phyloP scores from a whole-genome alignment of 768 basidiomycete species.

The Neoboletus brunneissimus region DNA sequence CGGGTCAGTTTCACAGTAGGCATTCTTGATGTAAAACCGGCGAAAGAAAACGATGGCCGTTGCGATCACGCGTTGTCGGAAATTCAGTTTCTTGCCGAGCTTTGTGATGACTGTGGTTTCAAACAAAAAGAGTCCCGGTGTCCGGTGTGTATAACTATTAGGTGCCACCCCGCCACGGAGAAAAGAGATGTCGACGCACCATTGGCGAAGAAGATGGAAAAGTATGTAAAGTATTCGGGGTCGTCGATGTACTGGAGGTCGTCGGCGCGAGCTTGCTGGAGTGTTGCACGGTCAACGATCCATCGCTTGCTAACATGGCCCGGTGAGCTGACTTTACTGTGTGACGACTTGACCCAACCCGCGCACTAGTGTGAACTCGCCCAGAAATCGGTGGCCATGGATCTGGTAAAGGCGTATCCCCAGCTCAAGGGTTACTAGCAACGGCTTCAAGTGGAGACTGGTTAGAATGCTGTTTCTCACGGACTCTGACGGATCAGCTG shows the following conservation, averaged over 20 bases:
- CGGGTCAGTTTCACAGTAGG: constrained; percentile 94
- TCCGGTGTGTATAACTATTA: not conserved
- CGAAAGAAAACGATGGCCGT: constrained; percentile 95
- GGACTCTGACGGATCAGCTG: not conserved
- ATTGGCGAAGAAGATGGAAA: constrained; percentile 88
- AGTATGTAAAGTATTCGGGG: constrained; percentile 72
- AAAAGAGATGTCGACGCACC: constrained; percentile 39
- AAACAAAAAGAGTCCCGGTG: not conserved
- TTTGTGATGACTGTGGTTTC: constrained; percentile 67
- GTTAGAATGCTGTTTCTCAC: not conserved
- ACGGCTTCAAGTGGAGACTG: not conserved
- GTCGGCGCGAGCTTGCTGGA: constrained; percentile 69
- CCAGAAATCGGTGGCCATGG: constrained; percentile 92
- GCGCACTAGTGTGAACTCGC: constrained; percentile 83
- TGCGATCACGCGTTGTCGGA: constrained; percentile 89
- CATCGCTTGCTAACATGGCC: constrained; percentile 71
- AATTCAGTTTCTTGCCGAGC: constrained; percentile 75
- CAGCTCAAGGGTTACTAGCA: not conserved
- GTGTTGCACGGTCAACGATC: constrained; percentile 78
- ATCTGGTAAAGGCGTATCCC: not conserved
- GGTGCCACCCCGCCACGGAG: not conserved
- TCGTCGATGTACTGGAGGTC: constrained; percentile 80
- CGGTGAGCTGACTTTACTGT: constrained; percentile 14
- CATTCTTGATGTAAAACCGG: constrained; percentile 95
- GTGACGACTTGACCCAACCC: constrained; percentile 10